Base-by-base conservation (phyloP, 2,329 filamentous ascomycete genomes). In the Alternaria angustiovoidea region DNA sequence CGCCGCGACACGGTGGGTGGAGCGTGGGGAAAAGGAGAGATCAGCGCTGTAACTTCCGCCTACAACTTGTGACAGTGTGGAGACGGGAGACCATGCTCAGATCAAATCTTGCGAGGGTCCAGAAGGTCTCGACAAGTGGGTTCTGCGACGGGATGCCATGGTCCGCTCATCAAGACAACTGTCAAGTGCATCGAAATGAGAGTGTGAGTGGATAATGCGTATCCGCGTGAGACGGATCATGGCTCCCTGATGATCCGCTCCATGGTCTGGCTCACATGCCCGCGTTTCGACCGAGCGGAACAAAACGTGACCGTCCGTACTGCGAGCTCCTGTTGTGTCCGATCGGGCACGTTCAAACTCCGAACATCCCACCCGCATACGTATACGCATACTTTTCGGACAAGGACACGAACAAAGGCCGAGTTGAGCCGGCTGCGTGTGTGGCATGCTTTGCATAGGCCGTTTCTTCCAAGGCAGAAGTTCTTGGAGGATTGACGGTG, bases 281-380 rank as follows among this genome's bases (percentile, higher is more conserved):
- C 67, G 69, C 54, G 64, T 70, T 63, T 67, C 54, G 66, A 59
- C 69, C 66, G 66, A 69, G 60, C 64, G 64, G 64, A 63, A 44
- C 30, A 58, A 42, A 36, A 51, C 57, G 59, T 52, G 59, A 61
- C 53, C 55, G 54, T 57, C 34, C 51, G 42, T 44, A 24, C 28
- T 34, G 20, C 44, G 47, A 51, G 30, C 47, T 42, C 52, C 52
- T 49, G 11, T 48, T 42, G 54, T 51, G 38, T 56, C 55, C 57
- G 46, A 55, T 57, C 63, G 63, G 65, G 54, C 18, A 26, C 34
- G 47, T 39, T 1, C 32, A 53, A 54, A 53, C 38, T 49, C 63
- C 65, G 63, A 64, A 22, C 11, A 24, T 8, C 48, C 7, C 38
- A 20, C 36, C 54, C 39, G 41, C 20, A 30, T 22, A 34, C 36